Conservation (phyloP, 2,329 filamentous ascomycete species). For the Colletotrichum sp. region DNA sequence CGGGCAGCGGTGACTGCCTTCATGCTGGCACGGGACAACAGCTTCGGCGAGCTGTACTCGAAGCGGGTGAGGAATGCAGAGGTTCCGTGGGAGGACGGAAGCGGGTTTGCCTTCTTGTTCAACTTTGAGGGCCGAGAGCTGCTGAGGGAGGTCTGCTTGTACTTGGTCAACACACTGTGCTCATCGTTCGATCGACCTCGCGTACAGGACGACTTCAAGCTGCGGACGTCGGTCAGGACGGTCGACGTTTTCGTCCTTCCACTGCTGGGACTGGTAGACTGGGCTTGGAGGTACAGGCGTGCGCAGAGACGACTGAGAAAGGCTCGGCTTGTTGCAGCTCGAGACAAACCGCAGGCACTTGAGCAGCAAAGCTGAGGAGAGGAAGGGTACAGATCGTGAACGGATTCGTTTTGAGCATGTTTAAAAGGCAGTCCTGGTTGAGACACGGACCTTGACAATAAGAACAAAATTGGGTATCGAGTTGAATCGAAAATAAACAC, state of each 20-base stretch:
- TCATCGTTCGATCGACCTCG: constrained; percentile 6
- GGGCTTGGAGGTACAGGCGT: constrained; percentile 14
- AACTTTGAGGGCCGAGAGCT: constrained; percentile 13
- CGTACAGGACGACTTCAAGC: constrained; percentile 8
- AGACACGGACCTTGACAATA: neutral
- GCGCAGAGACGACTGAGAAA: neutral
- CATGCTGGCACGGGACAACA: constrained; percentile 14
- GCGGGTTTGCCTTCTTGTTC: constrained; percentile 10
- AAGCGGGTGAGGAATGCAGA: neutral
- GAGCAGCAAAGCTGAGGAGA: neutral
- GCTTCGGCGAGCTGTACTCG: neutral
- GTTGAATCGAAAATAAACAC: constrained; percentile 14
- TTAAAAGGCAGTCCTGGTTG: neutral
- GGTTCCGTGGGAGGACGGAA: constrained; percentile 13
- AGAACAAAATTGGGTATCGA: constrained; percentile 9
- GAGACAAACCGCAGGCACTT: neutral
- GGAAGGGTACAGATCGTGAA: neutral
- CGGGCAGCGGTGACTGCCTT: constrained; percentile 10
- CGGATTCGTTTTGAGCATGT: neutral
- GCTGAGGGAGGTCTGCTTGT: constrained; percentile 6
- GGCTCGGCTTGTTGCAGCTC: neutral
- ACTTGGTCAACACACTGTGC: constrained; percentile 12
- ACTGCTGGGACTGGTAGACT: constrained; percentile 4
- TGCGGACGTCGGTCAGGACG: constrained; percentile 7
- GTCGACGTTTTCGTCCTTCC: constrained; percentile 12